Evolutionary conservation across 257 asterid species (phyloP).

Genomic region (Solanum dulcamara): DNA sequence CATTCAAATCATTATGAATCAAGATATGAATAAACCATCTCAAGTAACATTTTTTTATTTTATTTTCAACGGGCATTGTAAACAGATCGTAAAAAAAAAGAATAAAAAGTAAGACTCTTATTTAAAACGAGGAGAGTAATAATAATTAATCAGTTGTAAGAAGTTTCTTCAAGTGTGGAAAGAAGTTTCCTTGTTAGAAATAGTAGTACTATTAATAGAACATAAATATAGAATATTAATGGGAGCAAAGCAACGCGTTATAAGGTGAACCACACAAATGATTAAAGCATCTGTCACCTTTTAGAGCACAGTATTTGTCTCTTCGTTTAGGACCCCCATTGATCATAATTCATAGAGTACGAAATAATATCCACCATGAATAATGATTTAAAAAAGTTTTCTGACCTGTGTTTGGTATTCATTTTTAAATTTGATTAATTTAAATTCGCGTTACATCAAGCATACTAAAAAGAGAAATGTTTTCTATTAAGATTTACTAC

Average conservation of each 20-base stretch:
- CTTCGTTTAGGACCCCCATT: background rate
- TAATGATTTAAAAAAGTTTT: background rate
- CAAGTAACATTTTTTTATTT: background rate
- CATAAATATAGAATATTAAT: background rate
- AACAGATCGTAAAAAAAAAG: background rate
- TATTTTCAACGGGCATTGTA: background rate
- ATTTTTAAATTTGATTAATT: background rate
- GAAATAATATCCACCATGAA: background rate
- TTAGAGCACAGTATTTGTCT: background rate
- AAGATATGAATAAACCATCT: background rate
- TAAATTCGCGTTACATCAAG: background rate
- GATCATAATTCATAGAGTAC: background rate
- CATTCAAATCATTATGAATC: background rate
- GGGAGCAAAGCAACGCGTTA: background rate
- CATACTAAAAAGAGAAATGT: background rate
- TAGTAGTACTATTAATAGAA: background rate
- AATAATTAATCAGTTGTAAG: background rate
- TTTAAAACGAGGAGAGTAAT: background rate
- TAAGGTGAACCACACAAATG: background rate
- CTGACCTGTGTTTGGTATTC: rapidly evolving
- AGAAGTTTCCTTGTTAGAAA: background rate
- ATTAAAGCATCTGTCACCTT: background rate
- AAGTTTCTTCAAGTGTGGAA: background rate
- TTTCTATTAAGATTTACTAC: background rate
- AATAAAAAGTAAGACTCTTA: background rate